Conservation (phyloP, 2,329 filamentous ascomycete genomes). For the Ophiostoma piceae region DNA sequence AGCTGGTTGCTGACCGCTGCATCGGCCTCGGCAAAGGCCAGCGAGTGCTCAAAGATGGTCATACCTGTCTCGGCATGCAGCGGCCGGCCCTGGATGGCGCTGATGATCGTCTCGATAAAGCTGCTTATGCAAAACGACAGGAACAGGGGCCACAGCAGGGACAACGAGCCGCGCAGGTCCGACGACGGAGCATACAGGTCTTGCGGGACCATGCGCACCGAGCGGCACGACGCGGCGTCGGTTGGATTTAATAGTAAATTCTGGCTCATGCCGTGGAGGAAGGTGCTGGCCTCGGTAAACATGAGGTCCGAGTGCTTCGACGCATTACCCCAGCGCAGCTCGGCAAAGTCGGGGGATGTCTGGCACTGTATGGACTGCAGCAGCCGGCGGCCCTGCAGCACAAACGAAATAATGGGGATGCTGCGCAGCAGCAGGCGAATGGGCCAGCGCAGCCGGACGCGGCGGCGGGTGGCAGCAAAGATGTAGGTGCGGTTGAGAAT, state of each 20-base stretch:
- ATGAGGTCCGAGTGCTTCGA: slow-evolving; percentile 62
- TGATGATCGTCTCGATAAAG: slow-evolving; percentile 82
- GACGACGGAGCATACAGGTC: slow-evolving; percentile 46
- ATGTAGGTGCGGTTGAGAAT: slow-evolving; percentile 88
- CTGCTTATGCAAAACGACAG: slow-evolving; percentile 67
- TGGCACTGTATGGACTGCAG: slow-evolving; percentile 89
- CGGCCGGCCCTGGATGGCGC: slow-evolving; percentile 76
- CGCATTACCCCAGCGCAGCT: slow-evolving; percentile 64
- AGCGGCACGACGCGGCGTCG: slow-evolving; percentile 68
- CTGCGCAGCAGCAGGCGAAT: slow-evolving; percentile 65
- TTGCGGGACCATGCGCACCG: slow-evolving; percentile 64
- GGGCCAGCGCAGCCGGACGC: slow-evolving; percentile 69
- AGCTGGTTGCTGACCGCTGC: slow-evolving; percentile 77
- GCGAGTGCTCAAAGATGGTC: slow-evolving; percentile 92
- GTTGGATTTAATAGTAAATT: slow-evolving; percentile 66
- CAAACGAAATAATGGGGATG: slow-evolving; percentile 64
- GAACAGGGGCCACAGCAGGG: slow-evolving; percentile 69
- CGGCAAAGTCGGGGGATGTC: slow-evolving; percentile 67
- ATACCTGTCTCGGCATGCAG: slow-evolving; percentile 85
- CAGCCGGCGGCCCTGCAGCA: slow-evolving; percentile 62
- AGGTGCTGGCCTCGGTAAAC: slow-evolving; percentile 63
- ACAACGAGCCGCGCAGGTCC: slow-evolving; percentile 69
- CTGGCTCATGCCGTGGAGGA: slow-evolving; percentile 68
- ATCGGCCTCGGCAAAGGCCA: slow-evolving; percentile 94
- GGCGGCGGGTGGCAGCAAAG: slow-evolving; percentile 81